Conservation (phyloP, 805 yeast species). For the Saccharomycopsis amapae region DNA sequence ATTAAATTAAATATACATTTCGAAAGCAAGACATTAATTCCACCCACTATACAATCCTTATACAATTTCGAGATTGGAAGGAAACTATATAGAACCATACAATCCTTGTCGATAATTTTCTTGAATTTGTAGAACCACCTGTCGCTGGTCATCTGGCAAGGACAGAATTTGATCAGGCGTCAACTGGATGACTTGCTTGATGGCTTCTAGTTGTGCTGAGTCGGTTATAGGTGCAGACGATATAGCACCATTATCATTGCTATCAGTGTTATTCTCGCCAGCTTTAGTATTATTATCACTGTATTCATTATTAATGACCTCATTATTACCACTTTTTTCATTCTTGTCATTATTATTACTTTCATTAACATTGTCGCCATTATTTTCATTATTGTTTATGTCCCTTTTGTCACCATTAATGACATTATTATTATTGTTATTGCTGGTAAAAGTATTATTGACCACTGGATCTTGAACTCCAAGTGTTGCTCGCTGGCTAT, state of each 20-base stretch:
- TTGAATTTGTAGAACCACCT: constrained; percentile 25
- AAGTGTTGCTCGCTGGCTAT: constrained; percentile 20
- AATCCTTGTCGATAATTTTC: constrained; percentile 27
- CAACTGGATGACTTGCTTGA: constrained; percentile 45
- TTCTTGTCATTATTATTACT: background rate
- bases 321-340: background rate
- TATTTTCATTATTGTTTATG: background rate
- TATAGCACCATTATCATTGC: too few species aligned
- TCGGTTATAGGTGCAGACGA: constrained; percentile 23
- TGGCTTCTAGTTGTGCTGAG: constrained; percentile 37
- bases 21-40: too few species aligned
- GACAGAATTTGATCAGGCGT: constrained; percentile 43
- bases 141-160: constrained; percentile 45
- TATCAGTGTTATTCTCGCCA: background rate
- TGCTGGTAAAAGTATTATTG: too few species aligned
- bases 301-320: background rate
- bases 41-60: too few species aligned
- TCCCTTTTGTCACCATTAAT: too few species aligned
- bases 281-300: background rate
- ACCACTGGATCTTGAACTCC: too few species aligned
- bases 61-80: too few species aligned
- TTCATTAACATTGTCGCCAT: background rate
- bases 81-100: too few species aligned
- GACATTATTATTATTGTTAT: background rate
- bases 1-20: too few species aligned